Conservation (phyloP, 2,329 filamentous ascomycete species). For the Trichoderma citrinoviride region DNA sequence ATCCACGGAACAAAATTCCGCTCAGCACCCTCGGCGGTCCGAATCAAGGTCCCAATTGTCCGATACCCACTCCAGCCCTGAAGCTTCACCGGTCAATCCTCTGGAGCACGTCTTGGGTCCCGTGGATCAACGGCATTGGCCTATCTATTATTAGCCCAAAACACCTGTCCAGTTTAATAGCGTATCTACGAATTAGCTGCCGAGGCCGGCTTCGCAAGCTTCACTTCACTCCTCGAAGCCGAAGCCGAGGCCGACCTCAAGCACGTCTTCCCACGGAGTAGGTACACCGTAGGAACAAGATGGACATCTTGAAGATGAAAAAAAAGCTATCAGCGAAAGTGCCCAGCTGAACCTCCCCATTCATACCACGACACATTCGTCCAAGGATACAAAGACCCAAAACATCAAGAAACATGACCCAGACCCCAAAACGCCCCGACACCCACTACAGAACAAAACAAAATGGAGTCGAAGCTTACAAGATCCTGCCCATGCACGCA, state of each 20-base stretch:
- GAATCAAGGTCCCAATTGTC: not conserved
- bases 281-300: not conserved
- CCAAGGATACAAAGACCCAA: not conserved
- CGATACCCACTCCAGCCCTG: not conserved
- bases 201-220: not conserved
- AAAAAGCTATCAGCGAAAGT: no score
- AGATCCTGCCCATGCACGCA: slow-evolving; percentile 29
- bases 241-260: not conserved
- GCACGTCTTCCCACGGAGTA: not conserved
- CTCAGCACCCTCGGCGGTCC: not conserved
- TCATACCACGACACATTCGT: not conserved
- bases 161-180: no score
- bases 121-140: not conserved
- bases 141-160: no score
- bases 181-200: not conserved
- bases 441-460: not conserved
- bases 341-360: not conserved
- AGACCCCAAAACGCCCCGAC: no score
- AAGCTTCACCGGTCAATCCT: not conserved
- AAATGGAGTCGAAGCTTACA: not conserved
- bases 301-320: not conserved
- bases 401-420: not conserved
- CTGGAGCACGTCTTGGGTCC: not conserved
- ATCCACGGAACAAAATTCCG: not conserved
- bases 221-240: not conserved